Conservation (phyloP, 2,329 filamentous ascomycete genomes). For the Penicillium sumatraense region DNA sequence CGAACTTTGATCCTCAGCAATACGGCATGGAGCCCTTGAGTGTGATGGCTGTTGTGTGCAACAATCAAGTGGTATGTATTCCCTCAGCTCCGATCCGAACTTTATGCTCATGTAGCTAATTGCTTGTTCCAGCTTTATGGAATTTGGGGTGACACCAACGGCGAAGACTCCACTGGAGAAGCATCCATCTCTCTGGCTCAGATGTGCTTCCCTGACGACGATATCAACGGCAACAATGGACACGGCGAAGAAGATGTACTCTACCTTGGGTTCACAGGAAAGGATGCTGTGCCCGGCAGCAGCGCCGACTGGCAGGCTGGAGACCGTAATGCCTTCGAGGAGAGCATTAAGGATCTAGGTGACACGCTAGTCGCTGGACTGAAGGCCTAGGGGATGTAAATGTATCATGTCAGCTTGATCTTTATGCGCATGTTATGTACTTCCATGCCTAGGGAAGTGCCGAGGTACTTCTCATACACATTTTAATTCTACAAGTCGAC, state of each 20-base stretch:
- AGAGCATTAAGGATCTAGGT: constrained; percentile 57
- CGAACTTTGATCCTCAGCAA: constrained; percentile 47
- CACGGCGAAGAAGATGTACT: constrained; percentile 63
- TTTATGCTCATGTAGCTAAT: not conserved
- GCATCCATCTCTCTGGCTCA: constrained; percentile 62
- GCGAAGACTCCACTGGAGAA: constrained; percentile 61
- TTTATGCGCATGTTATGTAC: too few relatives aligned
- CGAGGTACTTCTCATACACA: too few relatives aligned
- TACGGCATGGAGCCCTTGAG: constrained; percentile 56
- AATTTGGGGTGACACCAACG: constrained; percentile 67
- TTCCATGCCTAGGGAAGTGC: too few relatives aligned
- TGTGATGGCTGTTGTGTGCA: constrained; percentile 61
- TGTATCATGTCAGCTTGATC: too few relatives aligned
- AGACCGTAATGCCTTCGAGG: constrained; percentile 37
- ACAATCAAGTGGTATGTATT: constrained; percentile 48
- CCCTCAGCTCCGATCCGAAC: not conserved
- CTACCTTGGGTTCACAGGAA: constrained; percentile 64
- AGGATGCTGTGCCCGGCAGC: constrained; percentile 60
- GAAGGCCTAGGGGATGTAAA: not conserved
- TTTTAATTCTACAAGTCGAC: too few relatives aligned
- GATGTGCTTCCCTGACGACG: constrained; percentile 58
- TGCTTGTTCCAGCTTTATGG: constrained; percentile 55
- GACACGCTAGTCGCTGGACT: constrained; percentile 53
- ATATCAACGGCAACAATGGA: constrained; percentile 60
- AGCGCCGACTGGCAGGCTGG: constrained; percentile 61